These are phyloP conservation scores for Mortierella claussenii DNA, from an alignment of 192 early-diverging fungal genomes.

Conservation along the genomic window DNA sequence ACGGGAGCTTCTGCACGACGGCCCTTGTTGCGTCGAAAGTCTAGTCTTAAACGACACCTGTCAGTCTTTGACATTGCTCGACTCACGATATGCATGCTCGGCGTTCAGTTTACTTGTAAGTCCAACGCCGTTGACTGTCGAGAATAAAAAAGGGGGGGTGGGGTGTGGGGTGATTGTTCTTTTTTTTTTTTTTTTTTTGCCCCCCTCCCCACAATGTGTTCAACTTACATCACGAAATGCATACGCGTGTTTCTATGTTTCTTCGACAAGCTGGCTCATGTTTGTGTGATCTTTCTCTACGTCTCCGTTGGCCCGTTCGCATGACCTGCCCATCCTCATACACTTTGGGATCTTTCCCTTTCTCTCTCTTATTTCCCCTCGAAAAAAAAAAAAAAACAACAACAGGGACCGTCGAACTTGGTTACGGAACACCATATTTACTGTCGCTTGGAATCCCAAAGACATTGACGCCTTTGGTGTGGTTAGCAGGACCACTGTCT, in stretches of 20 bases:
- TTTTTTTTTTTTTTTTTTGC: constrained; percentile 1
- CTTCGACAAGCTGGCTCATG: no score
- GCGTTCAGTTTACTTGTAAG: constrained; percentile 79
- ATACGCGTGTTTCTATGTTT: no score
- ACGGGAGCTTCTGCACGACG: no score
- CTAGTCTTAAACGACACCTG: constrained; percentile 6
- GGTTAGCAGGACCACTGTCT: constrained; percentile 84
- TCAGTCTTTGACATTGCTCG: constrained; percentile 41
- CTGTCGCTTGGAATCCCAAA: constrained; percentile 70
- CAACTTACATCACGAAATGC: no score
- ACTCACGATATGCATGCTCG: constrained; percentile 68
- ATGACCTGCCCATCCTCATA: no score
- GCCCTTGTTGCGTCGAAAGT: no score
- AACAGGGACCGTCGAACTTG: constrained; percentile 83
- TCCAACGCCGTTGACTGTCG: no score
- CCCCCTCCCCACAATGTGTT: neutral
- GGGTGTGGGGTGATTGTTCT: neutral
- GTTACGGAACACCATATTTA: constrained; percentile 82
- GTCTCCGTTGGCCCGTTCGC: no score
- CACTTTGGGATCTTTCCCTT: no score
- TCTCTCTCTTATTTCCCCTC: neutral
- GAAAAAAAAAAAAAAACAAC: no score
- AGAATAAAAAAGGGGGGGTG: neutral
- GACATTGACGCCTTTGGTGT: constrained; percentile 75
- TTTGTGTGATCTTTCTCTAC: neutral